Evolutionary conservation across 371 early-diverging fungal species (phyloP).

Genomic region (Circinella umbellata): DNA sequence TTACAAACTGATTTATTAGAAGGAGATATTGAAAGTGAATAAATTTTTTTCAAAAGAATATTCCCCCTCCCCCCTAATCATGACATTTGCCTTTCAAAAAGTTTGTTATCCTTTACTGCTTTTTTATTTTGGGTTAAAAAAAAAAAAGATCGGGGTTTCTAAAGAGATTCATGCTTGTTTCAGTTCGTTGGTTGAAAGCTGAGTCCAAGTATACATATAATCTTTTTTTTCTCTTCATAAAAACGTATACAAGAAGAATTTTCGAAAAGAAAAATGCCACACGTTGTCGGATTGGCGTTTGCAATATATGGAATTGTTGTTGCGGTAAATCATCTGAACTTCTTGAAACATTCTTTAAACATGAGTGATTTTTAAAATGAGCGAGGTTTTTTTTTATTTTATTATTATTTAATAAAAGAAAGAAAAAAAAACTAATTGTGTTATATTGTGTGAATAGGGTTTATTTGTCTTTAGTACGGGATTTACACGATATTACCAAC

Average conservation of each 20-base stretch:
- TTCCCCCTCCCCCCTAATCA: background rate
- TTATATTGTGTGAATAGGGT: slow-evolving; percentile 35
- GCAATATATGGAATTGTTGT: slow-evolving; percentile 23
- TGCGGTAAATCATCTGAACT: slow-evolving; percentile 5
- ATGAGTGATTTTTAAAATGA: too few species aligned
- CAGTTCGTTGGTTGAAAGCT: too few species aligned
- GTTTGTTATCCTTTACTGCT: too few species aligned
- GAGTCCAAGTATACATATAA: too few species aligned
- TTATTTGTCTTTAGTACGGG: slow-evolving; percentile 52
- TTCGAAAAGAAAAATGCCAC: slow-evolving; percentile 13
- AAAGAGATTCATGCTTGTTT: too few species aligned
- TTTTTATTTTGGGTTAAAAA: too few species aligned
- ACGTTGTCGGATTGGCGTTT: slow-evolving; percentile 26
- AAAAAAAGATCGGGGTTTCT: too few species aligned
- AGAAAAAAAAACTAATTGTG: too few species aligned
- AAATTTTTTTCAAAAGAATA: background rate
- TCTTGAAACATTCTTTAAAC: background rate
- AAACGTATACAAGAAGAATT: too few species aligned
- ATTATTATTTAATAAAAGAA: too few species aligned
- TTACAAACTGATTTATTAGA: slow-evolving; percentile 77
- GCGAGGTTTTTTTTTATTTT: too few species aligned
- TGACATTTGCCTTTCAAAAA: background rate
- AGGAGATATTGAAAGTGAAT: slow-evolving; percentile 40
- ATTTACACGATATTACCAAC: slow-evolving; percentile 63
- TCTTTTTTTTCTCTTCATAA: slow-evolving; percentile 1